These are phyloP conservation scores for Chaetothyriales sp. DNA, from an alignment of 2,329 filamentous ascomycete genomes.

Conservation along the genomic window DNA sequence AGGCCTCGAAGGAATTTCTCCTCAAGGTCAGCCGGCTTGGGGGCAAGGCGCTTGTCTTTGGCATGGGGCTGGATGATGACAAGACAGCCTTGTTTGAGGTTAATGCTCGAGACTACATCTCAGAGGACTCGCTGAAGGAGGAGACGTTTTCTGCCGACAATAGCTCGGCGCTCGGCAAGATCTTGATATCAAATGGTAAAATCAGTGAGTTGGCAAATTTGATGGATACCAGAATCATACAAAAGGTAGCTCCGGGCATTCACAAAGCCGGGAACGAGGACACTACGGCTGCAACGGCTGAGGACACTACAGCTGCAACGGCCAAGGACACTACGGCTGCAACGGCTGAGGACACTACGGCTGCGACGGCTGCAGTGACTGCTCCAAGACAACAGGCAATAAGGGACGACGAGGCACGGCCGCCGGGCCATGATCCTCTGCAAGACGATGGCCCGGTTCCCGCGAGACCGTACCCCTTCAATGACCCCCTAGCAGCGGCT, in stretches of 20 bases:
- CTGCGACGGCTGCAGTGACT: constrained; percentile 28
- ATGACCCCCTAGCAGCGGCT: constrained; percentile 49
- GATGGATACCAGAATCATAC: constrained; percentile 67
- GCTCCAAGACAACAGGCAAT: constrained; percentile 21
- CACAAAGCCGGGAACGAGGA: constrained; percentile 70
- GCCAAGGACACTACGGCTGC: constrained; percentile 40
- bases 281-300: constrained; percentile 23
- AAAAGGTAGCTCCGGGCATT: constrained; percentile 65
- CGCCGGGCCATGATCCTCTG: constrained; percentile 33
- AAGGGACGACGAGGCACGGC: constrained; percentile 30
- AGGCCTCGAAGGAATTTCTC: constrained; percentile 73
- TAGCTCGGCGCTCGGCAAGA: constrained; percentile 31
- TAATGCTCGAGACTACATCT: constrained; percentile 60
- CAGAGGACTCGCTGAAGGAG: constrained; percentile 43
- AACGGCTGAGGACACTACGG: no score
- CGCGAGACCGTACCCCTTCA: constrained; percentile 53
- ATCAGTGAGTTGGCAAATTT: constrained; percentile 56
- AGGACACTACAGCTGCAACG: no score
- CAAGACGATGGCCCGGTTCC: constrained; percentile 45
- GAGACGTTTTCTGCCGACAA: constrained; percentile 22
- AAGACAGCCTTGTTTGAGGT: constrained; percentile 68
- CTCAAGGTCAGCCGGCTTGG: constrained; percentile 72
- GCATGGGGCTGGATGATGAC: constrained; percentile 65
- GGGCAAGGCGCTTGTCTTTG: constrained; percentile 69
- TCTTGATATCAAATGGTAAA: constrained; percentile 62